phyloP scores from a whole-genome alignment of 2,329 filamentous ascomycete genomes.

The Colletotrichum truncatum region DNA sequence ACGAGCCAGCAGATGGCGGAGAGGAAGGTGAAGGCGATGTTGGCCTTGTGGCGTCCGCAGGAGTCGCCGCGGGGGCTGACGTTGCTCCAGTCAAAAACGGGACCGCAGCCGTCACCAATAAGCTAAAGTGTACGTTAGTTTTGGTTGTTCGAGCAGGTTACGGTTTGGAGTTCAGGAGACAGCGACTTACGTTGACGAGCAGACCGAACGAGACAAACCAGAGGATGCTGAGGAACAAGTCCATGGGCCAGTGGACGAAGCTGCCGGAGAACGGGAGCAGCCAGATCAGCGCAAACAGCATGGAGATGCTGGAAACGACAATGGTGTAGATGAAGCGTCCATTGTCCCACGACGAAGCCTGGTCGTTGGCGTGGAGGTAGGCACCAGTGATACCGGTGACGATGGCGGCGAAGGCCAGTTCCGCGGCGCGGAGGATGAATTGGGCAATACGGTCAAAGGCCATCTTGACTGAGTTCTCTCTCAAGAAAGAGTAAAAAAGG shows the following conservation, averaged over 20 bases:
- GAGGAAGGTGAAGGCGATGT: conserved; percentile 77
- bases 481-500: neutral
- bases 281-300: conserved; percentile 76
- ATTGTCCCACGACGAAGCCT: conserved; percentile 60
- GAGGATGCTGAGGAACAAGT: conserved; percentile 72
- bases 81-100: conserved; percentile 68
- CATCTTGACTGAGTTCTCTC: conserved; percentile 37
- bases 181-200: conserved; percentile 64
- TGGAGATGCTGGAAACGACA: conserved; percentile 73
- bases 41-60: conserved; percentile 77
- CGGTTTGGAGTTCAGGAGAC: neutral
- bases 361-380: conserved; percentile 64
- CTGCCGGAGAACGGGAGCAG: conserved; percentile 74
- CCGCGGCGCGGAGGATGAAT: conserved; percentile 47
- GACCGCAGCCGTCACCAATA: conserved; percentile 59
- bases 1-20: conserved; percentile 77
- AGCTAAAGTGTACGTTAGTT: conserved; percentile 38
- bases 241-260: conserved; percentile 77
- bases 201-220: conserved; percentile 79
- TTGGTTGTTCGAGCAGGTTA: too few relatives aligned
- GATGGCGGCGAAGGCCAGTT: conserved; percentile 77
- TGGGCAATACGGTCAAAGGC: conserved; percentile 51
- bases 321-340: conserved; percentile 80
- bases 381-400: conserved; percentile 75
- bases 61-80: conserved; percentile 56